These are phyloP conservation scores for Sarocladiaceae sp. DNA, from an alignment of 2,329 filamentous ascomycete species.

Conservation along the genomic window DNA sequence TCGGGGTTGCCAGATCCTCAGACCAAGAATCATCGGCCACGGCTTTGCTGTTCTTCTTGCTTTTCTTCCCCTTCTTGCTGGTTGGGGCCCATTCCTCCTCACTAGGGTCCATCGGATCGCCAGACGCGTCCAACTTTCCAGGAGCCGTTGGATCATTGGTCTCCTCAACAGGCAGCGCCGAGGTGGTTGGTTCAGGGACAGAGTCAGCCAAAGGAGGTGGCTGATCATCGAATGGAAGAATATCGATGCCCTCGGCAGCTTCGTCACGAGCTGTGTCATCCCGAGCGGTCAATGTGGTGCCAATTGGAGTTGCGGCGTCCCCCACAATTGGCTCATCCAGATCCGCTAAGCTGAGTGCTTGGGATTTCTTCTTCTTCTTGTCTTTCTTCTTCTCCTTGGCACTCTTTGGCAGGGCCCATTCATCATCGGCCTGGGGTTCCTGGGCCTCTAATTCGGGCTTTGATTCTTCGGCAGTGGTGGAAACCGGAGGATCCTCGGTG, in stretches of 20 bases:
- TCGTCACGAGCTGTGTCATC: too few species aligned
- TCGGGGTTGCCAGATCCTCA: background rate
- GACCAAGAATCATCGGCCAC: background rate
- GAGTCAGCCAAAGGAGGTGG: too few species aligned
- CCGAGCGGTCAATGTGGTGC: too few species aligned
- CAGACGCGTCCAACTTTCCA: background rate
- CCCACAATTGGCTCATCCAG: background rate
- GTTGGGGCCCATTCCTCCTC: background rate
- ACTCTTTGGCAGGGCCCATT: slow-evolving; percentile 13
- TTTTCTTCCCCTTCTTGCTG: slow-evolving; percentile 17
- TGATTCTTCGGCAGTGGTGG: background rate
- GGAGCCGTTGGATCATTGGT: background rate
- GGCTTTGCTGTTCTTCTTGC: slow-evolving; percentile 17
- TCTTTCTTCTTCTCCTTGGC: slow-evolving; percentile 20
- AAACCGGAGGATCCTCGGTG: too few species aligned
- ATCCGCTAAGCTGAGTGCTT: slow-evolving; percentile 1
- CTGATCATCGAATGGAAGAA: too few species aligned
- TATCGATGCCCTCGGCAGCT: too few species aligned
- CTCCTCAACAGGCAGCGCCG: background rate
- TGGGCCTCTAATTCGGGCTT: background rate
- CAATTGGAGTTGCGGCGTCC: background rate
- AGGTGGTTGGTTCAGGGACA: too few species aligned
- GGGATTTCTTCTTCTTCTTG: background rate
- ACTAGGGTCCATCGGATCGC: background rate
- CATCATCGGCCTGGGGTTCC: slow-evolving; percentile 15